Evolutionary conservation across 768 basidiomycete genomes (phyloP).

Genomic region (Tylopilus rubrobrunneus): DNA sequence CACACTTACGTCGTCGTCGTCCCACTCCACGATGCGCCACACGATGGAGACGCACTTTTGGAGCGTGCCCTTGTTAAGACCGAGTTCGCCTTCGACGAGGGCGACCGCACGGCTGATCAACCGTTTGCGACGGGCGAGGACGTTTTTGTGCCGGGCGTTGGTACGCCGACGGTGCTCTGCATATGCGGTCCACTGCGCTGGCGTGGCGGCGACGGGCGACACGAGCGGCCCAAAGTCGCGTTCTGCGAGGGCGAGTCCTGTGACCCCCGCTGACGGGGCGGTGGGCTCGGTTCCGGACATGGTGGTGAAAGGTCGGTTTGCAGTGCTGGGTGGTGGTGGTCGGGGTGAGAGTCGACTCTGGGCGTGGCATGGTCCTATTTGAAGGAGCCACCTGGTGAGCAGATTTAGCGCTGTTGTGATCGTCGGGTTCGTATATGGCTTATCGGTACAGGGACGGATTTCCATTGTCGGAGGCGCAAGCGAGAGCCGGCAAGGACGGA

Average conservation of each 20-base stretch:
- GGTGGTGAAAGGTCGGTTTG: neutral
- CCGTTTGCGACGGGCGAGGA: neutral
- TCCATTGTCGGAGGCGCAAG: neutral
- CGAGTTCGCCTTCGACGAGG: constrained; percentile 2
- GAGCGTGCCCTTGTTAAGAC: neutral
- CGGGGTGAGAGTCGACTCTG: neutral
- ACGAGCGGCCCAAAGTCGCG: constrained; percentile 5
- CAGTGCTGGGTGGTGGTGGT: neutral
- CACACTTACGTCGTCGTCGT: neutral
- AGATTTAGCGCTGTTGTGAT: neutral
- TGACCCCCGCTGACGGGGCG: neutral
- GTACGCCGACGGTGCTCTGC: constrained; percentile 1
- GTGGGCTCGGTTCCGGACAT: neutral
- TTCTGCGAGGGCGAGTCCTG: constrained; percentile 3
- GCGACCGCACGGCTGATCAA: neutral
- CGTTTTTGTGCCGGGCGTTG: neutral
- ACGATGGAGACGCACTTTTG: constrained; percentile 7
- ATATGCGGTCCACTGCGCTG: constrained; percentile 3
- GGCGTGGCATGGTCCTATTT: neutral
- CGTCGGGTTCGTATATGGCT: too few species aligned
- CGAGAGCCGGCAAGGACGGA: neutral
- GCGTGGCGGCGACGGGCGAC: constrained; percentile 1
- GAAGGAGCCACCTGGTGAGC: neutral
- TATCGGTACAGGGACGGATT: too few species aligned
- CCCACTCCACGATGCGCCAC: neutral